A percentile compares a stretch with the other conserved stretches of the same genome.
Conservation (phyloP, 805 yeast species). For the Yarrowia osloensis region DNA sequence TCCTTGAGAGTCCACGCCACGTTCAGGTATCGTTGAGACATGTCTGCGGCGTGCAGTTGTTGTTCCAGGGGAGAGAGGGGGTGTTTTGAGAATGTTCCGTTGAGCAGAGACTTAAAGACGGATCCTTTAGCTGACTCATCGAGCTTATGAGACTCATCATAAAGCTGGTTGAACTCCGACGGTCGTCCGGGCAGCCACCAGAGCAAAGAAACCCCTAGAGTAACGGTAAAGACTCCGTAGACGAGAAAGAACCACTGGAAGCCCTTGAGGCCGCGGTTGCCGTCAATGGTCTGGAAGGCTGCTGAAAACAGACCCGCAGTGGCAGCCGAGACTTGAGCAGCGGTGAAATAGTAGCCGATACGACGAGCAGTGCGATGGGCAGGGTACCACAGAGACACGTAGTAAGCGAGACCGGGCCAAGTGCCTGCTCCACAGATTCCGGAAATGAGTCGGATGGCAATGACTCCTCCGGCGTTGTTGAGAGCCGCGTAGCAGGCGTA, state of each 20-base stretch:
- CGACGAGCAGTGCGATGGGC: constrained; percentile 71
- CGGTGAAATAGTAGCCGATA: constrained; percentile 87
- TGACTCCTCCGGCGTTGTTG: constrained; percentile 57
- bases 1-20: constrained; percentile 63
- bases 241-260: constrained; percentile 85
- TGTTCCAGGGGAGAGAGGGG: constrained; percentile 57
- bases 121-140: neutral
- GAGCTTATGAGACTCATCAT: neutral
- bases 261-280: constrained; percentile 66
- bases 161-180: constrained; percentile 32
- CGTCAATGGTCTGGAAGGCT: constrained; percentile 84
- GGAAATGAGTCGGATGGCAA: constrained; percentile 69
- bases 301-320: constrained; percentile 86
- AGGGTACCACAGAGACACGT: constrained; percentile 83
- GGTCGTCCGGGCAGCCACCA: constrained; percentile 93
- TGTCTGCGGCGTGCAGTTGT: constrained; percentile 59
- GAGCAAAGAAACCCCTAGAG: constrained; percentile 61
- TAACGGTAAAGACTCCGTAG: constrained; percentile 70
- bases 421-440: constrained; percentile 84
- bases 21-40: constrained; percentile 53
- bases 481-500: constrained; percentile 73
- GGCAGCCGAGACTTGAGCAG: constrained; percentile 90
- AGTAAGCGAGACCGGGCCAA: constrained; percentile 90
- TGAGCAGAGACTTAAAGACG: neutral
- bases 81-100: constrained; percentile 26